These are phyloP conservation scores for Glonium stellatum DNA, from an alignment of 495 filamentous ascomycete species.

Conservation along the genomic window DNA sequence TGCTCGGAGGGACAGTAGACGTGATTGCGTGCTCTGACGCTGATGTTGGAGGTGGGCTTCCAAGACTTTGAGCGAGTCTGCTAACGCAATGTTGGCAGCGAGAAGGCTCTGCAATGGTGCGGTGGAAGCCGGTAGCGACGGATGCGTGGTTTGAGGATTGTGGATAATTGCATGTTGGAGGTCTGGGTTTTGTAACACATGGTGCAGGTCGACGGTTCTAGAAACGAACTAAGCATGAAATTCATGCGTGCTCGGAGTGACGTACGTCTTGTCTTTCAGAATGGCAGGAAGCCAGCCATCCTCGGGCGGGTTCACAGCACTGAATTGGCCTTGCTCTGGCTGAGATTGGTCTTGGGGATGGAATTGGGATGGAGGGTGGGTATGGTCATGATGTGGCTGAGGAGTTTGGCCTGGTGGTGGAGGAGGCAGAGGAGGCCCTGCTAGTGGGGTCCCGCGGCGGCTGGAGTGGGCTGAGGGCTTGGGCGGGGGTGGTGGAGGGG, in stretches of 20 bases:
- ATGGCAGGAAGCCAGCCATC: slow-evolving; percentile 37
- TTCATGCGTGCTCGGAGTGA: slow-evolving; percentile 4
- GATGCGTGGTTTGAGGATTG: slow-evolving; percentile 58
- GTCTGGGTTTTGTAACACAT: slow-evolving; percentile 31
- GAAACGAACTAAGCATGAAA: slow-evolving; percentile 5
- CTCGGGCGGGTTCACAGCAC: slow-evolving; percentile 28
- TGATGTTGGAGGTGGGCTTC: slow-evolving; percentile 56
- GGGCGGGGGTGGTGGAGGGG: slow-evolving; percentile 38
- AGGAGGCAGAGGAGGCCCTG: slow-evolving; percentile 37
- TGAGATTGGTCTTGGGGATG: slow-evolving; percentile 20
- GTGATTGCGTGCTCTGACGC: slow-evolving; percentile 63
- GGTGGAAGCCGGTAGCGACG: slow-evolving; percentile 50
- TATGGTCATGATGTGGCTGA: slow-evolving; percentile 19
- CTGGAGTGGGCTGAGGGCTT: slow-evolving; percentile 34
- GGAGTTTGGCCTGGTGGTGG: slow-evolving; percentile 29
- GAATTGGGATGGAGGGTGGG: slow-evolving; percentile 10
- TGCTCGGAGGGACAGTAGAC: slow-evolving; percentile 73
- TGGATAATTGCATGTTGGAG: slow-evolving; percentile 38
- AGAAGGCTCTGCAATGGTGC: slow-evolving; percentile 55
- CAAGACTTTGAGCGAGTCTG: slow-evolving; percentile 50
- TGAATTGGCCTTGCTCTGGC: slow-evolving; percentile 2
- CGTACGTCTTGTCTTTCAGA: slow-evolving; percentile 36
- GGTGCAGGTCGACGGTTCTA: slow-evolving; percentile 37
- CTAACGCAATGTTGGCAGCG: slow-evolving; percentile 58
- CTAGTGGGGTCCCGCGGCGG: slow-evolving; percentile 30